Conservation (phyloP, 495 filamentous ascomycete species). For the Daldinia grandis region DNA sequence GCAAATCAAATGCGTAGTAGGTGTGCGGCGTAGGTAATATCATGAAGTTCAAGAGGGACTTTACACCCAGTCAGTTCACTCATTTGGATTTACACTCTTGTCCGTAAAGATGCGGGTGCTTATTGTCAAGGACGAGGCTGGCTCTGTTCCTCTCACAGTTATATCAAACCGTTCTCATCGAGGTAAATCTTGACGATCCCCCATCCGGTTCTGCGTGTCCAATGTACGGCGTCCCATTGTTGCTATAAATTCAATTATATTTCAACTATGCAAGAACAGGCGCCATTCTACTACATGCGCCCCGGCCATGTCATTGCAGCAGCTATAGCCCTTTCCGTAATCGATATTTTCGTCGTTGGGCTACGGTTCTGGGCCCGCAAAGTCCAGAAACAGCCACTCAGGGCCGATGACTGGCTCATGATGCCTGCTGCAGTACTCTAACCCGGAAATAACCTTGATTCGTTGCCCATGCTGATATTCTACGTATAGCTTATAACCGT, state of each 20-base stretch:
- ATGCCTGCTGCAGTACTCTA: constrained; percentile 43
- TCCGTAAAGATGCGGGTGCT: background rate
- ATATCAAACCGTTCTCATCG: background rate
- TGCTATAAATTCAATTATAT: background rate
- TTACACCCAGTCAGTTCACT: background rate
- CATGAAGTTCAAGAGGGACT: background rate
- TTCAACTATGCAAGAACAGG: background rate
- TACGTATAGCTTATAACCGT: constrained; percentile 26
- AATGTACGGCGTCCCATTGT: background rate
- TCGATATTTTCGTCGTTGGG: constrained; percentile 29
- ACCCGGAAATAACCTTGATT: background rate
- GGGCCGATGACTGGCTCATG: constrained; percentile 51
- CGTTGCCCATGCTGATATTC: background rate
- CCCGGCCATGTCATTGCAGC: constrained; percentile 30
- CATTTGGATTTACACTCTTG: background rate
- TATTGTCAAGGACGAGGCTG: background rate
- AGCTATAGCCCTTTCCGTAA: constrained; percentile 19
- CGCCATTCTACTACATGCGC: constrained; percentile 26
- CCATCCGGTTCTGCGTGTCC: background rate
- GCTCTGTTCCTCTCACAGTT: background rate
- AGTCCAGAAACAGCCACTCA: constrained; percentile 34
- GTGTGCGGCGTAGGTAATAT: background rate
- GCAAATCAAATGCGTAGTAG: background rate
- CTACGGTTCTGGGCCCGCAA: constrained; percentile 43
- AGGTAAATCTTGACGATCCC: background rate